These are phyloP conservation scores for Termitomyces sp. DNA, from an alignment of 768 basidiomycete genomes.

Conservation along the genomic window DNA sequence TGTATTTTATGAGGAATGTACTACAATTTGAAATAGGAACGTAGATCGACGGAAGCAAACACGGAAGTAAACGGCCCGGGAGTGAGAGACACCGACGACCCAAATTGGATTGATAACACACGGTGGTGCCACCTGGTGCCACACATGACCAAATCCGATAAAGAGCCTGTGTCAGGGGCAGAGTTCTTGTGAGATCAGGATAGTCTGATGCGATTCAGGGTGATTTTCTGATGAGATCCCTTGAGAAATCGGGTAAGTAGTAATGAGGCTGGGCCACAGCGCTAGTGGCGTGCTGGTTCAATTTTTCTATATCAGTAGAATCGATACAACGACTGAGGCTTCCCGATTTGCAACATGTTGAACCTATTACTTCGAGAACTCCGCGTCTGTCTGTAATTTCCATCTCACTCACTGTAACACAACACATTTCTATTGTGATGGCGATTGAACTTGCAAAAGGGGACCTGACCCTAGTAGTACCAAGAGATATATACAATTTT, in stretches of 20 bases:
- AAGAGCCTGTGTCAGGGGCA: background rate
- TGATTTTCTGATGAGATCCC: background rate
- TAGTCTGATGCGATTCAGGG: background rate
- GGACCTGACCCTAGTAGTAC: too few relatives aligned
- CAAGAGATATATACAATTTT: background rate
- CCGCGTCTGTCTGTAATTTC: too few relatives aligned
- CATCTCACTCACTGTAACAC: too few relatives aligned
- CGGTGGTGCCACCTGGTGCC: background rate
- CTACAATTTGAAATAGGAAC: background rate
- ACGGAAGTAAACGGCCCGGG: conserved; percentile 26
- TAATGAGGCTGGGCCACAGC: background rate
- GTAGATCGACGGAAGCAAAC: conserved; percentile 27
- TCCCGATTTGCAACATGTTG: background rate
- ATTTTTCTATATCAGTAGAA: background rate
- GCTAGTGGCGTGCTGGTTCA: background rate
- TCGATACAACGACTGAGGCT: background rate
- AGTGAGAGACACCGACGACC: conserved; percentile 4
- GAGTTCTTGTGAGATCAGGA: background rate
- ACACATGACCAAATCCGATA: conserved; percentile 14
- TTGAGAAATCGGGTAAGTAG: background rate
- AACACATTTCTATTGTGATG: too few relatives aligned
- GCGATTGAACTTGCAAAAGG: too few relatives aligned
- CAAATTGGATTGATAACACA: background rate
- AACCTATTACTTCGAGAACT: background rate
- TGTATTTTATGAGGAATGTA: background rate